A percentile compares a stretch with the other conserved stretches of the same genome.
These are phyloP conservation scores for Candida andamanensis DNA, from an alignment of 805 yeast genomes.

Conservation along the genomic window DNA sequence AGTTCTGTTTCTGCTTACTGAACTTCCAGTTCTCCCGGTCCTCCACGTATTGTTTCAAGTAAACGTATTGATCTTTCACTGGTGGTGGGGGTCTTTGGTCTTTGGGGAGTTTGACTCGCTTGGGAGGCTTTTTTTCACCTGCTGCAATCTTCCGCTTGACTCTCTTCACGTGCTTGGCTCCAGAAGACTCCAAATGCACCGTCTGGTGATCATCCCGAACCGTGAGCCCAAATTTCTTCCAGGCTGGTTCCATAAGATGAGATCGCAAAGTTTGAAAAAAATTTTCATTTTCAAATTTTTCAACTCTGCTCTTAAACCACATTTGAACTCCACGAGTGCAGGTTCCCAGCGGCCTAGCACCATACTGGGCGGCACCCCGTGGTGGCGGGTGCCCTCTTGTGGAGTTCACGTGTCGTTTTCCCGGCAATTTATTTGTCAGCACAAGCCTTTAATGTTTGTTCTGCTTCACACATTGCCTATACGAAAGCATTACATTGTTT, in stretches of 20 bases:
- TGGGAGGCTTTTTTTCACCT: slow-evolving; percentile 53
- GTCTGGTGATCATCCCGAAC: slow-evolving; percentile 45
- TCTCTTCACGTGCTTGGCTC: slow-evolving; percentile 38
- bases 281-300: neutral
- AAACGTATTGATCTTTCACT: slow-evolving; percentile 68
- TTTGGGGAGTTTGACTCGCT: slow-evolving; percentile 66
- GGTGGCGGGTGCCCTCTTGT: too few relatives aligned
- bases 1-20: slow-evolving; percentile 80
- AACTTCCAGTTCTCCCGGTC: slow-evolving; percentile 72
- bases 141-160: slow-evolving; percentile 15
- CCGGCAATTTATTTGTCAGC: slow-evolving; percentile 13
- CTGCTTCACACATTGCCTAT: slow-evolving; percentile 28
- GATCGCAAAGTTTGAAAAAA: neutral
- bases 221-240: slow-evolving; percentile 74
- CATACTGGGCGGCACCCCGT: too few relatives aligned
- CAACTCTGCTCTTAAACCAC: too few relatives aligned
- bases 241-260: slow-evolving; percentile 50
- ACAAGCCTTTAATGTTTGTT: slow-evolving; percentile 6
- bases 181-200: slow-evolving; percentile 37
- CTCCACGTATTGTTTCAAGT: slow-evolving; percentile 52
- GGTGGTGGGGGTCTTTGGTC: slow-evolving; percentile 65
- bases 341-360: too few relatives aligned
- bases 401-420: neutral
- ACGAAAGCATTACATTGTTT: slow-evolving; percentile 39
- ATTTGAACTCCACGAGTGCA: too few relatives aligned